Base-by-base conservation (phyloP, 1,284 basidiomycete species). In the Volvariella surrecta region DNA sequence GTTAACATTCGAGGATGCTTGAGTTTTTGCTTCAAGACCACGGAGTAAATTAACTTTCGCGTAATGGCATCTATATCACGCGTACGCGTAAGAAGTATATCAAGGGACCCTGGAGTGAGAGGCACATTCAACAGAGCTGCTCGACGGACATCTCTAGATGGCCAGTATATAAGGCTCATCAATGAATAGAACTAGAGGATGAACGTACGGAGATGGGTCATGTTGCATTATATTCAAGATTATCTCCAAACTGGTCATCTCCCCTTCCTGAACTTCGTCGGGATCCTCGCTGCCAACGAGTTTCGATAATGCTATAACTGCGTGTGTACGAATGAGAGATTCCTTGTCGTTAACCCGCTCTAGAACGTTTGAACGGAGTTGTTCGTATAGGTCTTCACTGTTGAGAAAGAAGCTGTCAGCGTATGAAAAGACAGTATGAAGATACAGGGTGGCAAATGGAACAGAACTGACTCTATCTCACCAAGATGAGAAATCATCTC, bases 271-370 rank as follows among this genome's bases (percentile, higher is more conserved):
- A 0, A 79, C 56, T 21, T 89, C 83, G 13, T 76, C 73, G 1
- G 76, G 70, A 45, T 86, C 82, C 55, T 94, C 89, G 11, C 79
- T 81, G 4, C 79, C 79, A 45, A 84, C 79, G 6, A 98, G 74
- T 54, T 91, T 93, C 1, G 89, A 82, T 2, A 99, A 74, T 0
- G 89, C 91, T 10, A 89, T 72, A 7, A 86, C 81, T 1, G 93
- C 89, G 55, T 95, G 90, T 0, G 87, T 80, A 16, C 95, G 79
- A 4, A 97, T 83, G 3, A 74, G 57, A 0, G 82, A 61, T 55
- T 98, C 95, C 61, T 92, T 97, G 69, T 98, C 95, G 13, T 74
- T 73, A 10, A 88, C 66, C 18, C 95, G 78, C 2, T 86, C 80
- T n/a, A 92, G 69, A 0, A 97, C 70, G 4, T 77, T 72, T 7